phyloP scores from a whole-genome alignment of 2,329 filamentous ascomycete species.

The Penicillium sp. region DNA sequence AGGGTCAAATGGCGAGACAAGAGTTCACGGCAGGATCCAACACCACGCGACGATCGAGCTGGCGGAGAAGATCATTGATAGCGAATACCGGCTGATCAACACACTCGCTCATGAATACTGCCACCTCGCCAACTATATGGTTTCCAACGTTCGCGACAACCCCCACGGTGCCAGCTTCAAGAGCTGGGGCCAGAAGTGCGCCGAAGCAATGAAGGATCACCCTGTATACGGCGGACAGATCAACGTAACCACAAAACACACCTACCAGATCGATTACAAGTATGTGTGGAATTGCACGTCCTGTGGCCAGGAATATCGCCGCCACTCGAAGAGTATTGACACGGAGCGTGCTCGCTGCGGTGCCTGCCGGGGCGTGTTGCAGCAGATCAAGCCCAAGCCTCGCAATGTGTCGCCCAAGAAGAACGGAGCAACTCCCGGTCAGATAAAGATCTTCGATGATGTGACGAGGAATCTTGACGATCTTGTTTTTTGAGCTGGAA shows the following conservation, averaged over 20 bases:
- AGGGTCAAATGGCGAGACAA: not conserved
- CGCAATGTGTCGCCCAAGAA: conserved; percentile 46
- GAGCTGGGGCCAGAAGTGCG: conserved; percentile 57
- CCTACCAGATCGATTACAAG: conserved; percentile 87
- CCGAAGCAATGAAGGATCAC: conserved; percentile 36
- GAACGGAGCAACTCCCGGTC: conserved; percentile 3
- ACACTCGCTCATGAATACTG: conserved; percentile 97
- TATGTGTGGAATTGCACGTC: conserved; percentile 78
- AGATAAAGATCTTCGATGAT: conserved; percentile 11
- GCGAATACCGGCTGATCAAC: conserved; percentile 76
- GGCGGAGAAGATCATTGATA: conserved; percentile 82
- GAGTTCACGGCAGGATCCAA: conserved; percentile 31
- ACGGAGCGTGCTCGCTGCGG: conserved; percentile 72
- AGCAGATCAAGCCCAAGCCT: conserved; percentile 79
- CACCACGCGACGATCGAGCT: conserved; percentile 82
- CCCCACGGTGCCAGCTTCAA: conserved; percentile 88
- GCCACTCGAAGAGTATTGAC: conserved; percentile 86
- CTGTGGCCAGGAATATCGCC: conserved; percentile 73
- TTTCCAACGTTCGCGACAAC: conserved; percentile 71
- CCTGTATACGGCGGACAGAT: conserved; percentile 64
- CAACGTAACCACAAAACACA: conserved; percentile 84
- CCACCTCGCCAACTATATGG: conserved; percentile 89
- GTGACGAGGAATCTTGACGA: conserved; percentile 11
- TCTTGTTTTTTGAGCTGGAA: conserved; percentile 7
- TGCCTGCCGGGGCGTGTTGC: conserved; percentile 67